These are phyloP conservation scores for Pseudocercospora musae DNA, from an alignment of 2,329 filamentous ascomycete species.

Conservation along the genomic window DNA sequence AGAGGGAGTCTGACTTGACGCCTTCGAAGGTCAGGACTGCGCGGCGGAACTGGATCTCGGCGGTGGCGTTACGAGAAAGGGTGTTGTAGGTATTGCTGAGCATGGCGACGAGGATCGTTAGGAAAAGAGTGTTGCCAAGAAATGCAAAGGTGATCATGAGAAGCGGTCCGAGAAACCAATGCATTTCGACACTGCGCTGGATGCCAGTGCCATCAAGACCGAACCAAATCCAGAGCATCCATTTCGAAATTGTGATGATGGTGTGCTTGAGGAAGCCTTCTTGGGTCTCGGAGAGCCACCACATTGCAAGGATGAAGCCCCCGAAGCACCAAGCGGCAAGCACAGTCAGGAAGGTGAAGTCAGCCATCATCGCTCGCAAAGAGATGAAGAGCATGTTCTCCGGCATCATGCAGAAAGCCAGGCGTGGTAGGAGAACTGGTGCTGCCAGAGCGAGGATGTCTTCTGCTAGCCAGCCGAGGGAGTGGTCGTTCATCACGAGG, in stretches of 20 bases:
- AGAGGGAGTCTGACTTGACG: constrained; percentile 79
- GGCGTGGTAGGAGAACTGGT: constrained; percentile 70
- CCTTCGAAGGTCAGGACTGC: constrained; percentile 81
- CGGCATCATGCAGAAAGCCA: constrained; percentile 79
- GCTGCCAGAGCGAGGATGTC: constrained; percentile 78
- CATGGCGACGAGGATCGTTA: constrained; percentile 87
- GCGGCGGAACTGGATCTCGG: constrained; percentile 79
- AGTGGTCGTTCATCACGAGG: constrained; percentile 47
- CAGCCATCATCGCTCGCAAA: constrained; percentile 77
- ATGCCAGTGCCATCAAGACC: constrained; percentile 69
- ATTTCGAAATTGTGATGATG: constrained; percentile 72
- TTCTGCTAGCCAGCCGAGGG: constrained; percentile 50
- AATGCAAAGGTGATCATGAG: constrained; percentile 84
- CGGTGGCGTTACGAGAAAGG: constrained; percentile 70
- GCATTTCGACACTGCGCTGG: constrained; percentile 63
- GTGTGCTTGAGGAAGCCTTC: constrained; percentile 36
- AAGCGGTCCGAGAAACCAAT: constrained; percentile 72
- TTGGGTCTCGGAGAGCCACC: constrained; percentile 68
- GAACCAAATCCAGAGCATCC: constrained; percentile 95
- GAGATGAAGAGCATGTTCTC: constrained; percentile 83
- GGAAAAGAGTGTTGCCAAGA: constrained; percentile 79
- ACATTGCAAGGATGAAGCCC: constrained; percentile 74
- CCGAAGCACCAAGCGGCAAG: constrained; percentile 80
- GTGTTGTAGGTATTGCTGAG: constrained; percentile 79
- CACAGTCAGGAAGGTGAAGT: constrained; percentile 74